Evolutionary conservation across 441 rosid genomes (phyloP).

Genomic region (Lepidium campestre): DNA sequence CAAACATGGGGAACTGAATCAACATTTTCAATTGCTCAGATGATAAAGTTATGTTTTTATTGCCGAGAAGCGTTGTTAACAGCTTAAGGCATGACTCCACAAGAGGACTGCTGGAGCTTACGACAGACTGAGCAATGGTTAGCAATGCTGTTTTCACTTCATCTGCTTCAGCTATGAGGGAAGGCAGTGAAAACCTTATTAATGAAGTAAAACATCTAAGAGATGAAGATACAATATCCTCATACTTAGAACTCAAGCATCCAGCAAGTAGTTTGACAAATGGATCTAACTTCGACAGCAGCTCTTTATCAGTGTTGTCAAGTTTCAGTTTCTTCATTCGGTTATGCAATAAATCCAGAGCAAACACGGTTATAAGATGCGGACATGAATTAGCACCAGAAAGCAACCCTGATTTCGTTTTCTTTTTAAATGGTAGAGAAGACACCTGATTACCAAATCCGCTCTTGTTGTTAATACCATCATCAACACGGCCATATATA

Average conservation of each 20-base stretch:
- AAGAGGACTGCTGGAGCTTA: conserved; percentile 52
- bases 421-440: conserved; percentile 20
- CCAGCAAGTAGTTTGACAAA: conserved; percentile 62
- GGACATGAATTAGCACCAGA: conserved; percentile 47
- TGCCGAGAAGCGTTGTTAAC: conserved; percentile 69
- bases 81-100: conserved; percentile 81
- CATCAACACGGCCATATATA: conserved; percentile 57
- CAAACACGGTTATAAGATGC: conserved; percentile 73
- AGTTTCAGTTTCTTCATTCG: conserved; percentile 48
- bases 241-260: conserved; percentile 85
- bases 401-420: conserved; percentile 24
- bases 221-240: conserved; percentile 69
- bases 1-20: conserved; percentile 81
- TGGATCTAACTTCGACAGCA: conserved; percentile 80
- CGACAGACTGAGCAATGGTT: conserved; percentile 63
- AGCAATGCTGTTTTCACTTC: conserved; percentile 66
- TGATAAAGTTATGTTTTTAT: conserved; percentile 59
- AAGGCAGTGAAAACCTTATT: conserved; percentile 74
- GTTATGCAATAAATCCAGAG: conserved; percentile 61
- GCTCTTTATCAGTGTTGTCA: conserved; percentile 38
- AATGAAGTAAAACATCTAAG: conserved; percentile 74
- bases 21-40: conserved; percentile 64
- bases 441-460: conserved; percentile 32
- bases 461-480: conserved; percentile 51
- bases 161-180: conserved; percentile 72